These are phyloP conservation scores for Hypomyces rosellus DNA, from an alignment of 2,329 filamentous ascomycete species.

Conservation along the genomic window DNA sequence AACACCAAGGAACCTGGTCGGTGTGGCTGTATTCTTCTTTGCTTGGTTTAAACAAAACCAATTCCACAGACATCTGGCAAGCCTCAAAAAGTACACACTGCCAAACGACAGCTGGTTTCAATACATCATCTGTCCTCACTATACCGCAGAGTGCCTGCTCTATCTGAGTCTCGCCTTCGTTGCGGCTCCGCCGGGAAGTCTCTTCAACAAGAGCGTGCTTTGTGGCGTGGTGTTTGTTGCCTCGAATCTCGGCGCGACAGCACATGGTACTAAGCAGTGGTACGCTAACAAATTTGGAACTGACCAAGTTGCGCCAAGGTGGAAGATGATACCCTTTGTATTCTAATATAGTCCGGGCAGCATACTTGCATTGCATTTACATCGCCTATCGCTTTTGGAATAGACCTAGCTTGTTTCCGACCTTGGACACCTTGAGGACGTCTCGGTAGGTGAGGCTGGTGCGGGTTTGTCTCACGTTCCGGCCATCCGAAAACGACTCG, in stretches of 20 bases:
- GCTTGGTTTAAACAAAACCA: conserved; percentile 69
- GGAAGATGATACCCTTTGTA: conserved; percentile 70
- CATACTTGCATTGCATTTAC: not conserved
- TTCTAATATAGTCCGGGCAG: conserved; percentile 35
- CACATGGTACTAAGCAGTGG: conserved; percentile 71
- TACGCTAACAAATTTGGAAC: conserved; percentile 69
- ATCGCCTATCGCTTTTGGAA: conserved; percentile 33
- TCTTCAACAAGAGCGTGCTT: conserved; percentile 67
- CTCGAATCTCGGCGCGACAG: conserved; percentile 76
- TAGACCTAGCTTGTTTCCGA: conserved; percentile 60
- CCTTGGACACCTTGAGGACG: conserved; percentile 72
- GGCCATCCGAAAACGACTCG: conserved; percentile 41
- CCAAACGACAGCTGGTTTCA: conserved; percentile 68
- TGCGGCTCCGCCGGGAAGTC: conserved; percentile 59
- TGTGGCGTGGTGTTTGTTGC: conserved; percentile 66
- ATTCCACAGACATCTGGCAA: conserved; percentile 64
- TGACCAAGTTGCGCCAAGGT: conserved; percentile 55
- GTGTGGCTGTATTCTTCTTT: conserved; percentile 58
- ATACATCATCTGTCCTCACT: conserved; percentile 77
- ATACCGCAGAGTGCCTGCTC: conserved; percentile 78
- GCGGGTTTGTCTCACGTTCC: conserved; percentile 52
- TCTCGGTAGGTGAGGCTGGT: conserved; percentile 79
- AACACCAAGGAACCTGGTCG: conserved; percentile 31
- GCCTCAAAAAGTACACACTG: conserved; percentile 74
- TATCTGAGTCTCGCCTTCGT: conserved; percentile 73